These are phyloP conservation scores for Lyophyllum semitale DNA, from an alignment of 768 basidiomycete species.

Conservation along the genomic window DNA sequence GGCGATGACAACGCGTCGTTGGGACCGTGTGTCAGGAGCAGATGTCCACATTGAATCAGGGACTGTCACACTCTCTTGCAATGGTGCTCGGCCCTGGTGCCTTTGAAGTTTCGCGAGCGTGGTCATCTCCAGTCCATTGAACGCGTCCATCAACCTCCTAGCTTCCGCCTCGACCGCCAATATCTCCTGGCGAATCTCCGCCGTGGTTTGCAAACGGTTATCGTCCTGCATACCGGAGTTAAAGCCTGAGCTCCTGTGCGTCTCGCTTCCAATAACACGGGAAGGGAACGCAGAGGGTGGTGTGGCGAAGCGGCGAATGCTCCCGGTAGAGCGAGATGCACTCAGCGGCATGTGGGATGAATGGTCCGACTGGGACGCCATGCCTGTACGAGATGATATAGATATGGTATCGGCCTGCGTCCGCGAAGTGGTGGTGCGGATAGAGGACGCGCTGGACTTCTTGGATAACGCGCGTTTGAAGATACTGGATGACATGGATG, in stretches of 20 bases:
- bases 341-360: constrained; percentile 28
- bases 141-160: constrained; percentile 72
- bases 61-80: constrained; percentile 15
- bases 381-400: constrained; percentile 43
- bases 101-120: constrained; percentile 56
- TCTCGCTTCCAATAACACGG: constrained; percentile 37
- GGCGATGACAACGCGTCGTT: constrained; percentile 34
- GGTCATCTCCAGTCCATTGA: constrained; percentile 76
- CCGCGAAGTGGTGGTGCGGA: constrained; percentile 45
- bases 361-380: constrained; percentile 30
- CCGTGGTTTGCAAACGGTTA: constrained; percentile 57
- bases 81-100: constrained; percentile 23
- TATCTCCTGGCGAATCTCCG: constrained; percentile 68
- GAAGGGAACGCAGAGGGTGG: constrained; percentile 64
- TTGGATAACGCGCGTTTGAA: constrained; percentile 44
- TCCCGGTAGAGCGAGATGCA: constrained; percentile 43
- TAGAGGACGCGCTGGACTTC: constrained; percentile 50
- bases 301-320: constrained; percentile 46
- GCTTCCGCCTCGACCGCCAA: constrained; percentile 70
- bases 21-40: constrained; percentile 36
- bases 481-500: constrained; percentile 38
- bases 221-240: constrained; percentile 53
- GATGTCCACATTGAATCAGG: constrained; percentile 36
- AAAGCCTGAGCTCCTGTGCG: constrained; percentile 33
- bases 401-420: constrained; percentile 40